Base-by-base conservation (phyloP, 1,284 basidiomycete species). In the Naganishia cerealis region DNA sequence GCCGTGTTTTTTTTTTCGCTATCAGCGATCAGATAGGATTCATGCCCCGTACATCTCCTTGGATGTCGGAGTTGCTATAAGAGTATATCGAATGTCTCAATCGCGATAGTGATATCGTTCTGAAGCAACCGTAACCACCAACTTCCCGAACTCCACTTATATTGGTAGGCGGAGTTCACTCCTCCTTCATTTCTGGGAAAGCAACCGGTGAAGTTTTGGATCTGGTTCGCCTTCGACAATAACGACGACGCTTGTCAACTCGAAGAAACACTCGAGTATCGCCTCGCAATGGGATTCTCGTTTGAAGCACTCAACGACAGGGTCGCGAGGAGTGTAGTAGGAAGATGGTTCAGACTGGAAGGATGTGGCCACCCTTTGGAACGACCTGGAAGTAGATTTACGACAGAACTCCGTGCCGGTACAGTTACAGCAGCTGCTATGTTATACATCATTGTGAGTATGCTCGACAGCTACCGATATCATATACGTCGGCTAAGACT, bases 301-400 rank as follows among this genome's bases (percentile, higher is more conserved):
- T 54, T 71, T 54, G 65, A 74, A 52, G 69, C 53, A 24, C 68
- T 78, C 66, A 83, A 84, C 75, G 70, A 75, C 57, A 65, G 69
- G 36, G 79, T 92, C 65, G 92, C 92, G 13, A 83, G 84, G 75
- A 88, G 89, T 33, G 80, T 82, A 66, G 82, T 91, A 42, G 92
- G 92, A 59, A 83, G 86, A 75, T 91, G 89, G 86, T 94, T 94
- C 83, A 85, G 86, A 61, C 84, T 94, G 38, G 91, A 93, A 73
- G 91, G 91, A 13, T 89, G 87, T 48, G 91, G 91, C 26, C 89
- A 88, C 75, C 84, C 86, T 36, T 86, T 86, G 67, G 88, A 89
- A 77, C 87, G 92, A 70, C 81, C 83, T 66, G 90, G 90, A 33
- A 89, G 91, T 29, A 83, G 87, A 67, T 94, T 93, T 74, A 84